These are phyloP conservation scores for Scheffersomyces quercinus DNA, from an alignment of 1,139 yeast species.

Conservation along the genomic window DNA sequence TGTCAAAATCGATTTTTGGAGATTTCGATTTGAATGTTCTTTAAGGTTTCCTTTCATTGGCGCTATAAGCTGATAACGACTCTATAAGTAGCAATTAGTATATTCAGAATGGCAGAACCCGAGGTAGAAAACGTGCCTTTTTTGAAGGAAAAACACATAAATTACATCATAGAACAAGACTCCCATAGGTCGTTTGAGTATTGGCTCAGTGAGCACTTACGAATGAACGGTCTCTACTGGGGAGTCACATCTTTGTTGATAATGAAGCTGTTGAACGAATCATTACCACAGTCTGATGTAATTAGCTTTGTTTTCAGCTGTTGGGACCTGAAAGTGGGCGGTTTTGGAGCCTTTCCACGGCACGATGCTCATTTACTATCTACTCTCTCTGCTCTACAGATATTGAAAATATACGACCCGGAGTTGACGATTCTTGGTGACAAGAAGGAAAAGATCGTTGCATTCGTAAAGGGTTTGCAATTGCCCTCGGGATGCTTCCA, in stretches of 20 bases:
- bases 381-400: conserved; percentile 85
- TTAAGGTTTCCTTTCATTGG: too few species aligned
- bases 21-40: too few species aligned
- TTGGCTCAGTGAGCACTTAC: conserved; percentile 87
- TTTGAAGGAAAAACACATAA: conserved; percentile 31
- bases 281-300: conserved; percentile 62
- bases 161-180: conserved; percentile 39
- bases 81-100: too few species aligned
- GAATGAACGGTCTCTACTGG: conserved; percentile 95
- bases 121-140: conserved; percentile 6
- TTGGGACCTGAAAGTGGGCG: conserved; percentile 63
- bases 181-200: conserved; percentile 59
- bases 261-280: conserved; percentile 52
- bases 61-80: too few species aligned
- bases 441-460: conserved; percentile 27
- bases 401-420: conserved; percentile 62
- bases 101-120: background rate
- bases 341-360: conserved; percentile 85
- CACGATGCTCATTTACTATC: conserved; percentile 91
- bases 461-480: conserved; percentile 58
- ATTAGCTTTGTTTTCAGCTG: conserved; percentile 69
- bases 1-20: too few species aligned
- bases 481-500: conserved; percentile 74
- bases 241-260: conserved; percentile 78
- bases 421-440: conserved; percentile 44